Evolutionary conservation across 2,329 filamentous ascomycete species (phyloP), one percentile per base, ranked within the genome.

Genomic region (Cladophialophora yegresii): DNA sequence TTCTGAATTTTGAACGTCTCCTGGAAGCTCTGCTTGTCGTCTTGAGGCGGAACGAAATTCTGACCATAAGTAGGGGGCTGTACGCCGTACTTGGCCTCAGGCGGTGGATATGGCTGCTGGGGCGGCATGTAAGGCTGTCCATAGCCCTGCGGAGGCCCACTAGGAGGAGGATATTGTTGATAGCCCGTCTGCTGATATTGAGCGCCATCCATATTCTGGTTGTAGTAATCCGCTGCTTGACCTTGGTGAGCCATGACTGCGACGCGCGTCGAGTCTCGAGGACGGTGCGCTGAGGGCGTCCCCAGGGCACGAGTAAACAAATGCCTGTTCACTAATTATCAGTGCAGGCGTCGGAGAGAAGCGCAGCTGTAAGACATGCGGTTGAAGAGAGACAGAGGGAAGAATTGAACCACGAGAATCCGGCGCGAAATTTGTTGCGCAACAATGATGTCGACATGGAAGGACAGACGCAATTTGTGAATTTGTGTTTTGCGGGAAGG

Each of bases 1-100:
- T 82, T 87, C 58, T 91, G 85, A 58, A 97, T 77, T 77, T 89
- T 89, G 82, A 98, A 97, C 1, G 87, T 85, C 73, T 97, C 85
- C 22, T 93, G 87, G 74, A 96, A 97, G 16, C 74, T 79, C 53
- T 79, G 77, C 74, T 84, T 83, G 67, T 80, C 78, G 55, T 80
- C 78, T 36, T 72, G 74, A 4, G 74, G 73, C 45, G 73, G 70
- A 26, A 72, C 72, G 54, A 73, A 79, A 59, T 76, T 74, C 65
- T 77, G 75, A 5, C 74, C 74, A 65, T 79, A 78, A 13, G 74
- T 73, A 2, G 78, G 77, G n/a, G 77, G 76, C 54, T 67, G 65
- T 13, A 68, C 58, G 7, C 28, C 43, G 61, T 68, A 69, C 53
- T 70, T 70, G 49, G 59, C 59, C 20, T 67, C 68, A 61, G 64